Base-by-base conservation (phyloP, 1,284 basidiomycete genomes). In the Exsudoporus floridanus region DNA sequence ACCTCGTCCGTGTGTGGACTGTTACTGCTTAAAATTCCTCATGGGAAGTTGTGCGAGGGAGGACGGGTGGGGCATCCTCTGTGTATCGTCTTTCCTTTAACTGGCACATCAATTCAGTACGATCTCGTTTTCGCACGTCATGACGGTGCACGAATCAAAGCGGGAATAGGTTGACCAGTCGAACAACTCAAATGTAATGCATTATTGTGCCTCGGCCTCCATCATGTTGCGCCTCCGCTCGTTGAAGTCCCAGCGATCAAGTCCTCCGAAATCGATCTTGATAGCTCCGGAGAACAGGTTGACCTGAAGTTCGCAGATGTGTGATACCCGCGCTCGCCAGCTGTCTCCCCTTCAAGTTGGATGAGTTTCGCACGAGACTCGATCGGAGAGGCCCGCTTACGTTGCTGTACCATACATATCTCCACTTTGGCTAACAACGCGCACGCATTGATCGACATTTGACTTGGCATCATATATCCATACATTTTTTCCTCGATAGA, bases 1-100 rank as follows among this genome's bases (percentile, higher is more conserved):
- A 94, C 79, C 79, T 85, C 62, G 85, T 95, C 74, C 90, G 93
- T 66, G 91, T 95, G 73, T 96, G 93, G 93, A 87, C 84, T 69
- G 93, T 96, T 67, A 83, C 81, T 60, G 80, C 86, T 79, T 89
- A 82, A 79, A 76, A 75, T 62, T 49, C 56, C 50, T 53, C 56
- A 46, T 56, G 60, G 65, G 66, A 65, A 60, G 62, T 63, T 60
- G 56, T 66, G 57, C 61, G 64, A 67, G 58, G 64, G 58, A 58
- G 39, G 46, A 41, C 39, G 46, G 33, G 38, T 41, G 43, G 38
- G 41, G 48, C 39, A 51, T 64, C 44, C 41, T 46, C 28, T 40
- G 43, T 64, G 55, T 62, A 65, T 55, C 43, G 35, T 67, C 56
- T 58, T 57, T 63, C 61, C 59, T 53, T 48, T 65, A 55, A 50